Base-by-base conservation (phyloP, 495 filamentous ascomycete genomes). In the Aspergillus sparsus region DNA sequence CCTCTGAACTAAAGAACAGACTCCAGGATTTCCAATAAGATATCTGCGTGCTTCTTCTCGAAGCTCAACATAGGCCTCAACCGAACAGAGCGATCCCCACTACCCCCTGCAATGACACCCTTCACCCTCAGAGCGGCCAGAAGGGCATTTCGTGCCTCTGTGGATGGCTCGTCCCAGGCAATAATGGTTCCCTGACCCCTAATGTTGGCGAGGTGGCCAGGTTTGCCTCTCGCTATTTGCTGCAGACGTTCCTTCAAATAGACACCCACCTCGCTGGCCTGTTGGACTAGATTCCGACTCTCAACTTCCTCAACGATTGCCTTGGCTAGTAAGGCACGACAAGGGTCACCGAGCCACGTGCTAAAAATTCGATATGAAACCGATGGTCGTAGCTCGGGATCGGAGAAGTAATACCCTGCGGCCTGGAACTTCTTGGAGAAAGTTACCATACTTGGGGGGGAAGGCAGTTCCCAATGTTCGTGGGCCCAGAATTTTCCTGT, bases 371-470 rank as follows among this genome's bases (percentile, higher is more conserved):
- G 87, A 83, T 97, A 98, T 13, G 94, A 92, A 83, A 93, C 93
- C 80, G 96, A 97, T 52, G 94, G 94, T 15, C 93, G 83, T 58
- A 98, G 82, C 49, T 87, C 84, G 15, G 85, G 84, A 80, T 96
- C 89, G 34, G 92, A 90, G 70, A 84, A 98, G 81, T 96, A 98
- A 83, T 95, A 98, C 33, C 94, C 94, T 32, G 94, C 94, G 7
- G 95, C 92, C 80, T 98, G 94, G 18, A 95, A 94, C 82, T 98
- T 98, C 86, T 98, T 98, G 69, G 85, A 89, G 80, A 98, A 98
- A 32, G 94, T 98, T 33, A 98, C 94, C 87, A 98, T 97, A 79
- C 98, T 95, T 6, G 95, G 94, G 21, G 94, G 92, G 37, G 87
- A 76, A 34, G 78, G 67, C 49, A 98, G 81, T 72, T 89, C 78